Evolutionary conservation across 1,139 yeast species (phyloP), one percentile per base, ranked within the genome.

Genomic region (Candida neerlandica): DNA sequence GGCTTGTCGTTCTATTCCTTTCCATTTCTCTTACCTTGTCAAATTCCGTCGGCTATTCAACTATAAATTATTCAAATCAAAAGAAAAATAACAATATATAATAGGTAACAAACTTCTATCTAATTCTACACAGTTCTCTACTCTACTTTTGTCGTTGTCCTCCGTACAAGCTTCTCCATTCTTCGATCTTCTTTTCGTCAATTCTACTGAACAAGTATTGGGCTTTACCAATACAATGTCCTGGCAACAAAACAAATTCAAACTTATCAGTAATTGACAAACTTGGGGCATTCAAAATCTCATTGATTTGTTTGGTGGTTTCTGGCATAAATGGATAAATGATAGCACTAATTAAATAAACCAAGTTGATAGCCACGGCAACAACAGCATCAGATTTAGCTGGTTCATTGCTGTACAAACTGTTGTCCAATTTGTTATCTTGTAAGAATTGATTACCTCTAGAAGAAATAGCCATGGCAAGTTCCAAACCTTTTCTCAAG

Each of bases 391-490:
- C 97, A 16, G 96, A 83, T 64, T 83, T 85, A 38, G 80, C 89
- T 34, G 97, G 96, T 47, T 71, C 69, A 63, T 89, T 83, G 51
- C 84, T 82, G 68, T 85, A 89, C 59, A 92, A 78, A 26, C 89
- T 78, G 77, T 94, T 94, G 70, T 92, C 98, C 62, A 94, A 80
- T 72, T 91, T 92, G 76, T 92, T 91, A 49, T 92, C 98, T 74
- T 94, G 99, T 67, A 94, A 80, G 77, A 92, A 95, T 68, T 80
- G 88, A 71, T 94, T 94, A 69, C 99, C 99, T 63, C 97, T 84
- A 27, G 96, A 84, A 51, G 97, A 88, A 51, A 95, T 76, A 39
- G 89, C 80, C 97, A 94, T 90, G 55, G 96, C 96, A 43, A 84
- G 69, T 69, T 92, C 98, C 57, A 94, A 78, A 65, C 97, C 98